phyloP scores from a whole-genome alignment of 2,329 filamentous ascomycete genomes.

The Alternaria sp. region DNA sequence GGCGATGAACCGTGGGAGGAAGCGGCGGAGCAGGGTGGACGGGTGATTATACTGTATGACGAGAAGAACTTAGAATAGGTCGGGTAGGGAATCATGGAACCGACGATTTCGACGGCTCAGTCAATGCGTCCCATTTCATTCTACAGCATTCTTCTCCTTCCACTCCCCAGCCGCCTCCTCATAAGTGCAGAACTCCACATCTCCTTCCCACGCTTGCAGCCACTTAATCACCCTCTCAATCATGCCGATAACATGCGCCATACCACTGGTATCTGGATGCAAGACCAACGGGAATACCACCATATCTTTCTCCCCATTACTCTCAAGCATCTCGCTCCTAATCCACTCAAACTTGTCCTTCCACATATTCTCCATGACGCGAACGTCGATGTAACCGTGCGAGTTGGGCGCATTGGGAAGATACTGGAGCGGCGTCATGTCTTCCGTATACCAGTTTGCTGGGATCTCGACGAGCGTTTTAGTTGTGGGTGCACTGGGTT shows the following conservation, averaged over 20 bases:
- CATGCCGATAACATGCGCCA: constrained; percentile 68
- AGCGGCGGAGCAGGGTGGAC: background rate
- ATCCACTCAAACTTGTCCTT: constrained; percentile 65
- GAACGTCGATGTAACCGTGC: constrained; percentile 64
- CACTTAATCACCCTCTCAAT: constrained; percentile 59
- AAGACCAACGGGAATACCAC: constrained; percentile 60
- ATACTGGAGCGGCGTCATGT: constrained; percentile 59
- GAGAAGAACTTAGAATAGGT: background rate
- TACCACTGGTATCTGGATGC: constrained; percentile 65
- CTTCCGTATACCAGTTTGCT: constrained; percentile 60
- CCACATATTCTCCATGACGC: constrained; percentile 66
- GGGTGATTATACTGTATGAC: background rate
- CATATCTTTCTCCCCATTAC: constrained; percentile 41
- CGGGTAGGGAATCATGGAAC: too few species aligned
- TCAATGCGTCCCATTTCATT: background rate
- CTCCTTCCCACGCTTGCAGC: constrained; percentile 54
- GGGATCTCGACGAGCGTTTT: constrained; percentile 56
- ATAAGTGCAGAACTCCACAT: constrained; percentile 56
- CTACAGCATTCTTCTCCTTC: constrained; percentile 32
- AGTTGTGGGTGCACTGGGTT: constrained; percentile 23
- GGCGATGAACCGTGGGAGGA: background rate
- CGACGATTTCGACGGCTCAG: background rate
- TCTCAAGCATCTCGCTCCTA: constrained; percentile 42
- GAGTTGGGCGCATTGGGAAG: constrained; percentile 58
- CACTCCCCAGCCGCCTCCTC: constrained; percentile 53